A percentile compares a stretch with the other conserved stretches of the same genome.
Evolutionary conservation across 192 early-diverging fungal genomes (phyloP).

Genomic region (Lobosporangium transversale): DNA sequence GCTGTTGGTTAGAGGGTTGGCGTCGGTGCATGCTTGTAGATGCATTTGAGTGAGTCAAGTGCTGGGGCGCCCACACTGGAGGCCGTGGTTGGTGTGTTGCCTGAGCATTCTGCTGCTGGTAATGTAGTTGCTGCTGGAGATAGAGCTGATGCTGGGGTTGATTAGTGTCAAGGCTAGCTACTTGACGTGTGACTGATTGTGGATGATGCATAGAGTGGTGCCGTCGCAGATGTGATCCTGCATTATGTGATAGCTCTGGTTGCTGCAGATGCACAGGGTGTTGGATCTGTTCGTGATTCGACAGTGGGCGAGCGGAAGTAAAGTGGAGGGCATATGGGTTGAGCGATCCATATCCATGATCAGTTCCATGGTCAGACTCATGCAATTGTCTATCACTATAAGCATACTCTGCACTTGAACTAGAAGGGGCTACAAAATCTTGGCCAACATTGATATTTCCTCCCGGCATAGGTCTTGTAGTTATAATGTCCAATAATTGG

Average conservation of each 20-base stretch:
- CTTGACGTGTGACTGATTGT: slow-evolving; percentile 4
- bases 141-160: neutral
- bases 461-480: slow-evolving; percentile 44
- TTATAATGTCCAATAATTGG: slow-evolving; percentile 37
- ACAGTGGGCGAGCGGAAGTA: neutral
- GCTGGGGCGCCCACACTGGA: slow-evolving; percentile 38
- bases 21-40: slow-evolving; percentile 32
- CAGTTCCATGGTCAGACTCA: neutral
- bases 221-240: slow-evolving; percentile 20
- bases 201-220: slow-evolving; percentile 41
- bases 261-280: neutral
- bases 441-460: neutral
- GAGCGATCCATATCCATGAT: slow-evolving; percentile 10
- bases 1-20: slow-evolving; percentile 19
- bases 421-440: neutral
- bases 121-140: slow-evolving; percentile 9
- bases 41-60: slow-evolving; percentile 19
- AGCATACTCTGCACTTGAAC: neutral
- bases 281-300: slow-evolving; percentile 3
- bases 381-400: too few species aligned
- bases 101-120: slow-evolving; percentile 12
- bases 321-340: slow-evolving; percentile 14
- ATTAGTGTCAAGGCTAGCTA: neutral
- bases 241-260: neutral
- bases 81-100: slow-evolving; percentile 19